Base-by-base conservation (phyloP, 2,329 filamentous ascomycete species). In the Fusarium tjaetaba region DNA sequence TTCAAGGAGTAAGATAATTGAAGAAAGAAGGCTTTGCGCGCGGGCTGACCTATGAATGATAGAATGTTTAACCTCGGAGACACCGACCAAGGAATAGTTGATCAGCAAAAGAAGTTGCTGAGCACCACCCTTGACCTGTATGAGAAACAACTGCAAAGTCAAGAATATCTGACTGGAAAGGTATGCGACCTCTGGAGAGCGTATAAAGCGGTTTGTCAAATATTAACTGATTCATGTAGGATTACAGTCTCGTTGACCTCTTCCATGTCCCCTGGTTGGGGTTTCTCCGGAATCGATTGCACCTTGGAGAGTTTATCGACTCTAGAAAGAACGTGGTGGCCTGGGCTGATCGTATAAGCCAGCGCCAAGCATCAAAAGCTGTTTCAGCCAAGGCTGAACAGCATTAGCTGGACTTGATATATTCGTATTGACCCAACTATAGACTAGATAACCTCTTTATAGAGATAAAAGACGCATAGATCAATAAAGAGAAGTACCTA, bases 401-500 rank as follows among this genome's bases (percentile, higher is more conserved):
- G 7, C 42, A 38, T 14, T 59, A 48, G 24, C 1, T 42, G 7
- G 22, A n/a, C 13, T n/a, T 15, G 13, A 15, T 6, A n/a, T 22
- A 6, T 8, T 42, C n/a, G 9, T n/a, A 6, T 15, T 10, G 22
- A 15, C n/a, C 5, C 13, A n/a, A 9, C 7, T 15, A 0, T 15
- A n/a, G 39, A n/a, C 11, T 32, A 32, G 22, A n/a, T 42, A 15
- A 15, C 1, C 1, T n/a, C 4, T 5, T n/a, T 14, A 15, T 10
- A 15, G 14, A 1, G 0, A 0, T 32, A 10, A 8, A 42, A 42
- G 22, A n/a, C 14, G 39, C 4, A 10, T 15, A 34, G 22, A 10
- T 42, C 5, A n/a, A 34, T 7, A 16, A 7, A 8, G 7, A 8
- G 32, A 34, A 34, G 32, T 34, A 34, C 14, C 9, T 15, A 8